Conservation (phyloP, 1,284 basidiomycete species). For the Heterobasidion annosum region DNA sequence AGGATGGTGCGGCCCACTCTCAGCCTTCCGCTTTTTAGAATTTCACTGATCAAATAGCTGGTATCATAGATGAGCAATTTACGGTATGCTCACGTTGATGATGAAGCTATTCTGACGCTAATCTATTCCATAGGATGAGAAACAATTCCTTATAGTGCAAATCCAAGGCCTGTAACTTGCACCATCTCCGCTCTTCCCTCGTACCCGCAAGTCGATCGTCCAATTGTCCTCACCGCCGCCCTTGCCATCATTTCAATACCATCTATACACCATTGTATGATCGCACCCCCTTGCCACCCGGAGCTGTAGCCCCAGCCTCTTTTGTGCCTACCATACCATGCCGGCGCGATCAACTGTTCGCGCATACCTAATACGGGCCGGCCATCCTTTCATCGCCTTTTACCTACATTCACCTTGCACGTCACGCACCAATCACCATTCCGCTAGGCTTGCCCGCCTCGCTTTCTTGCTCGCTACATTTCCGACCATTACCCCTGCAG, state of each 20-base stretch:
- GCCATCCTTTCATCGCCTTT: not conserved
- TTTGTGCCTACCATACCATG: not conserved
- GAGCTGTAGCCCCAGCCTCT: not conserved
- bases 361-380: not conserved
- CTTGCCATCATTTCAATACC: not conserved
- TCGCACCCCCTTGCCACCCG: not conserved
- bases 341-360: not conserved
- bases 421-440: not conserved
- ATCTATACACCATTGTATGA: not conserved
- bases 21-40: conserved; percentile 8
- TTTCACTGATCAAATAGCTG: not conserved
- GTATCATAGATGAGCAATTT: conserved; percentile 79
- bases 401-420: not conserved
- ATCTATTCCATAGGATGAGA: conserved; percentile 65
- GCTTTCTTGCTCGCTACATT: not conserved
- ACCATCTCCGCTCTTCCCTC: not conserved
- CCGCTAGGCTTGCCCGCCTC: not conserved
- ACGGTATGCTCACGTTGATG: conserved; percentile 39
- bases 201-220: not conserved
- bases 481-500: not conserved
- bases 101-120: not conserved
- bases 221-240: not conserved
- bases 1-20: conserved; percentile 61
- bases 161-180: conserved; percentile 63
- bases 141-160: conserved; percentile 91